Conservation (phyloP, 495 filamentous ascomycete genomes). For the Podospora conica region DNA sequence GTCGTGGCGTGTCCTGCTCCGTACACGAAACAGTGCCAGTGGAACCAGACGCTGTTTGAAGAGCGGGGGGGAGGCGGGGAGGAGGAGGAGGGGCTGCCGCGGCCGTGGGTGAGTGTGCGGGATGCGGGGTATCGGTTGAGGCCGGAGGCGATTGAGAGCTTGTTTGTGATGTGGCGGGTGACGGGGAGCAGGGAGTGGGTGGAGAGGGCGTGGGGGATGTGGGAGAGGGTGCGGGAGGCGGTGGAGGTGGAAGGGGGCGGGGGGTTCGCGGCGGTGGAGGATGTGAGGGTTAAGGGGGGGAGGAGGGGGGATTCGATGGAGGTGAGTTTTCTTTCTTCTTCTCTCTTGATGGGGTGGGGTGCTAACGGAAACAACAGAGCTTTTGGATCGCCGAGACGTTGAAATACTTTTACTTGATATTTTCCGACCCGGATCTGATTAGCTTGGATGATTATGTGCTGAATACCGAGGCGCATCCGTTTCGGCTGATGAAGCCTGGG, state of each 20-base stretch:
- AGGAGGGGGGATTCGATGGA: slow-evolving; percentile 44
- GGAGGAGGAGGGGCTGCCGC: slow-evolving; percentile 49
- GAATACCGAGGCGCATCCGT: slow-evolving; percentile 83
- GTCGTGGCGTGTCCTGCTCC: slow-evolving; percentile 51
- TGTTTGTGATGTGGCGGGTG: slow-evolving; percentile 71
- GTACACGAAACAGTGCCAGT: slow-evolving; percentile 12
- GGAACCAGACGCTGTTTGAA: slow-evolving; percentile 26
- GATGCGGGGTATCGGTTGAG: slow-evolving; percentile 41
- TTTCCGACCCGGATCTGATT: slow-evolving; percentile 63
- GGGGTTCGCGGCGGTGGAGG: slow-evolving; percentile 53
- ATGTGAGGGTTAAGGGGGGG: slow-evolving; percentile 32
- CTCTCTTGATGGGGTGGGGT: neutral
- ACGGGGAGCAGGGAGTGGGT: slow-evolving; percentile 61
- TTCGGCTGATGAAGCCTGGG: slow-evolving; percentile 35
- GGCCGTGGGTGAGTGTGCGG: slow-evolving; percentile 43
- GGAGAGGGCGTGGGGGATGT: slow-evolving; percentile 75
- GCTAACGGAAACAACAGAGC: slow-evolving; percentile 28
- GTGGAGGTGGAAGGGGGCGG: slow-evolving; percentile 53
- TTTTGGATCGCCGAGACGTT: slow-evolving; percentile 49
- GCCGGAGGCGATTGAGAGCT: slow-evolving; percentile 64
- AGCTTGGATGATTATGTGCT: slow-evolving; percentile 74
- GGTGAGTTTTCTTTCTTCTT: slow-evolving; percentile 20
- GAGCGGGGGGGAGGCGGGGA: neutral
- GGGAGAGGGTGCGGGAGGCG: slow-evolving; percentile 52
- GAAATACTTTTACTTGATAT: slow-evolving; percentile 70